Evolutionary conservation across 2,329 filamentous ascomycete genomes (phyloP).

Genomic region (Magnaporthiopsis incrustans): DNA sequence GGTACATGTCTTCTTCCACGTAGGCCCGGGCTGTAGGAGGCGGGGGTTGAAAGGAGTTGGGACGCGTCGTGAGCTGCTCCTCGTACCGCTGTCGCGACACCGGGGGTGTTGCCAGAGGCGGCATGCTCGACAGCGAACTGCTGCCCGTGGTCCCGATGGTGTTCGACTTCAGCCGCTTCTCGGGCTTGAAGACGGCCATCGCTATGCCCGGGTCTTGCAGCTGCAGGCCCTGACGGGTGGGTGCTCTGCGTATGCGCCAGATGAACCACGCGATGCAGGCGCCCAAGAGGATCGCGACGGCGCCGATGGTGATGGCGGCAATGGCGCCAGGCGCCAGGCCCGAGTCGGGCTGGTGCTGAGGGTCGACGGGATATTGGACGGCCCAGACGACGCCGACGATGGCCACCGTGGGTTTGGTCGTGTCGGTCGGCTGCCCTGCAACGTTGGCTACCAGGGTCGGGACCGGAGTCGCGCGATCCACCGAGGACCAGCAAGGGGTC

Average conservation of each 20-base stretch:
- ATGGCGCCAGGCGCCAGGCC: constrained; percentile 34
- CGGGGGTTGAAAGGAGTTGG: not conserved
- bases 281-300: constrained; percentile 22
- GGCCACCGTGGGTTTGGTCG: constrained; percentile 18
- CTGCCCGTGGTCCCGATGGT: not conserved
- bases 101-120: no score
- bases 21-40: not conserved
- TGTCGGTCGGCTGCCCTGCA: constrained; percentile 13
- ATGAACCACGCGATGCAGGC: constrained; percentile 19
- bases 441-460: constrained; percentile 16
- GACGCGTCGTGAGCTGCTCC: not conserved
- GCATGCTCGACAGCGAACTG: not conserved
- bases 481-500: constrained; percentile 21
- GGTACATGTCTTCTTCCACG: not conserved
- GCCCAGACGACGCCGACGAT: constrained; percentile 21
- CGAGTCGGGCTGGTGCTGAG: constrained; percentile 8
- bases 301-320: constrained; percentile 36
- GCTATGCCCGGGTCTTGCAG: no score
- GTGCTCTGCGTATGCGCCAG: constrained; percentile 12
- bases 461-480: constrained; percentile 7
- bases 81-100: not conserved
- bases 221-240: not conserved
- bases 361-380: constrained; percentile 17
- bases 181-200: not conserved
- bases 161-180: not conserved